These are phyloP conservation scores for Penicillium sp. DNA, from an alignment of 2,329 filamentous ascomycete species.

Conservation along the genomic window DNA sequence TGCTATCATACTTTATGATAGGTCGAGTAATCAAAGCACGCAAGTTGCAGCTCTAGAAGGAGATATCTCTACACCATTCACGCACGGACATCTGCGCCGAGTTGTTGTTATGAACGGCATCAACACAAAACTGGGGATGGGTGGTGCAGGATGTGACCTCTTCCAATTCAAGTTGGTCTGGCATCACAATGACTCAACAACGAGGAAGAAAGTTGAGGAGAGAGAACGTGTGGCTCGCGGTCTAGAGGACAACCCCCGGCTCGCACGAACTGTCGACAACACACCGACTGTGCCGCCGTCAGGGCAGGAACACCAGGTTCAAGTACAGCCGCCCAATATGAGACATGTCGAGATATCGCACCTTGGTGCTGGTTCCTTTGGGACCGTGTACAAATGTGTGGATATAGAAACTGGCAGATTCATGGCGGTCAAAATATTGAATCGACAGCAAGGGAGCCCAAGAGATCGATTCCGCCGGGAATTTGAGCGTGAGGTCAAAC, in stretches of 20 bases:
- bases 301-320: too few species aligned
- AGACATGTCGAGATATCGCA: not conserved
- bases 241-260: too few species aligned
- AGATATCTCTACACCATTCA: constrained; percentile 15
- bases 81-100: constrained; percentile 13
- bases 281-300: too few species aligned
- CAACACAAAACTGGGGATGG: constrained; percentile 19
- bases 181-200: not conserved
- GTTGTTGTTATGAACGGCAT: constrained; percentile 15
- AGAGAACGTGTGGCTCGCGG: too few species aligned
- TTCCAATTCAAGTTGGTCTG: constrained; percentile 14
- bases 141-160: constrained; percentile 10
- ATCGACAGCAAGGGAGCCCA: too few species aligned
- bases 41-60: constrained; percentile 18
- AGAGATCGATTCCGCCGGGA: too few species aligned
- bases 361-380: not conserved
- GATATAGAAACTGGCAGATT: constrained; percentile 15
- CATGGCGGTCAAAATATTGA: constrained; percentile 16
- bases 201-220: not conserved
- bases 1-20: constrained; percentile 18
- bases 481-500: not conserved
- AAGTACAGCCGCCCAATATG: too few species aligned
- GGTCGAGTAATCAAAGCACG: constrained; percentile 15
- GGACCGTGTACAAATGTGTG: constrained; percentile 8
- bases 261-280: not conserved